Conservation (phyloP, 176 grass and related monocot genomes). For the Miscanthus lutarioriparius region DNA sequence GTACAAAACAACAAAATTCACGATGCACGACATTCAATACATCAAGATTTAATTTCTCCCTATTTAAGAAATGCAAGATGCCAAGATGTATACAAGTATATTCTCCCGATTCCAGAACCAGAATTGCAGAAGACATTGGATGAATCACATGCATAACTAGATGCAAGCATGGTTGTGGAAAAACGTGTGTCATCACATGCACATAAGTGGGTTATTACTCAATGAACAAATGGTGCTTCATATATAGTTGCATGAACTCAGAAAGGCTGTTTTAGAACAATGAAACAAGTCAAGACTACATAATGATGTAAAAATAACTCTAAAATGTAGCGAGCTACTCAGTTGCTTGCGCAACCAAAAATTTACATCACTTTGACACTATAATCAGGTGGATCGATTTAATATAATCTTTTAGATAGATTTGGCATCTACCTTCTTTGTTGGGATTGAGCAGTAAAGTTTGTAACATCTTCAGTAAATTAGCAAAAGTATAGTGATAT, state of each 20-base stretch:
- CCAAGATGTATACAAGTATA: neutral
- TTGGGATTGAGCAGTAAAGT: neutral
- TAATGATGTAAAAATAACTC: neutral
- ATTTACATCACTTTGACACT: neutral
- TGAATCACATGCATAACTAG: neutral
- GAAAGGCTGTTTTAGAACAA: neutral
- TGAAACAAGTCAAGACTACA: neutral
- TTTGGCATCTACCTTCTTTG: neutral
- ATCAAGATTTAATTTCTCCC: neutral
- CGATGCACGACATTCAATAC: neutral
- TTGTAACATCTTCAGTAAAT: neutral
- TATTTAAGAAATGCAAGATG: neutral
- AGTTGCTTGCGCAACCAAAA: neutral
- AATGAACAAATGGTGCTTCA: neutral
- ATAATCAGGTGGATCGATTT: neutral
- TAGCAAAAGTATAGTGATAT: neutral
- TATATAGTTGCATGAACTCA: neutral
- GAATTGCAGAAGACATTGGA: neutral
- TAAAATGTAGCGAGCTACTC: neutral
- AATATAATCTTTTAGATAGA: neutral
- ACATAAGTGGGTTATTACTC: neutral
- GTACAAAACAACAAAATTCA: neutral
- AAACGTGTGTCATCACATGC: conserved; percentile 3
- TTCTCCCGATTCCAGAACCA: neutral
- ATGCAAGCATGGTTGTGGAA: neutral